Base-by-base conservation (phyloP, 768 basidiomycete species). In the Coprinopsis sp. region DNA sequence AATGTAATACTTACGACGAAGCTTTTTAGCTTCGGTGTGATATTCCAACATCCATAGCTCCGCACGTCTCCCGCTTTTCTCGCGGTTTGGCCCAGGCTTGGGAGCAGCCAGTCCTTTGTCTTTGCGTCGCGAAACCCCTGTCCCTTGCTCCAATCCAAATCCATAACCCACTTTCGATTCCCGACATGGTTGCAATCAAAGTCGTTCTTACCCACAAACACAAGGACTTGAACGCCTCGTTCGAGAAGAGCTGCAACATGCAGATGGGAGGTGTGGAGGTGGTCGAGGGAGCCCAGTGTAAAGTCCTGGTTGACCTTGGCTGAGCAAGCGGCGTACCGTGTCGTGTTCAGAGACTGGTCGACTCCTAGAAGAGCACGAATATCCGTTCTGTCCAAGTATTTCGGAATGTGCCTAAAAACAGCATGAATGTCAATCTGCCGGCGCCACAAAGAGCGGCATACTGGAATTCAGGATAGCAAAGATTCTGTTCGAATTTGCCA, bases 121-220 rank as follows among this genome's bases (percentile, higher is more conserved):
- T 69, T 64, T 65, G 53, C 53, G 49, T 4, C 59, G 38, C 8
- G 58, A 78, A 56, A 71, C 66, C 54, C 74, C 51, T 52, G 53
- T 41, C 73, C 64, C 2, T 85, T 86, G 37, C 74, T 78, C 90
- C 90, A 91, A 43, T 84, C 78, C 52, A 91, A 69, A 25, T 66
- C 65, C 38, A 81, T 63, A 6, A 80, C 78, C 87, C 87, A 91
- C 23, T 74, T 69, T 54, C 82, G 77, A 59, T 90, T 91, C 6
- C 82, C 84, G 21, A 86, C 66, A 73, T 79, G 83, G 59, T 88
- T 87, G 61, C 85, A 87, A 40, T 79, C 79, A 78, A 78, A 86
- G 53, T 87, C 84, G 49, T 83, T 80, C 21, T 72, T 72, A 5
- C 84, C 85, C 1, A 79, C 81, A 54, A 86, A 87, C 45, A 84